Percentiles rank a stretch among this genome's conserved stretches.
These are phyloP conservation scores for Pyricularia grisea DNA, from an alignment of 2,329 filamentous ascomycete genomes.

Conservation along the genomic window DNA sequence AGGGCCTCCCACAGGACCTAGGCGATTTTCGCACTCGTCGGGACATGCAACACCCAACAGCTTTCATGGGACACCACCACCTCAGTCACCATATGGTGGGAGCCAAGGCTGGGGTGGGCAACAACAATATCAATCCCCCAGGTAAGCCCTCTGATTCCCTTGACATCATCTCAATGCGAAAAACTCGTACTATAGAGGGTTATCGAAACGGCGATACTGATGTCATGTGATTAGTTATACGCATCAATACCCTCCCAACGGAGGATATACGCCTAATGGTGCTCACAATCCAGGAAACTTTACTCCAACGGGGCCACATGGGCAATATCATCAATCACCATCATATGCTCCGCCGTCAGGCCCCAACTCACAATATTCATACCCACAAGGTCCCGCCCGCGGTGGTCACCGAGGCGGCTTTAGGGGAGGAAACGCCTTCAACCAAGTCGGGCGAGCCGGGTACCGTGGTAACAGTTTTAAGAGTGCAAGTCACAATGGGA, in stretches of 20 bases:
- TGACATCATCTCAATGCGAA: not conserved
- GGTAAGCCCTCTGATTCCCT: slow-evolving; percentile 22
- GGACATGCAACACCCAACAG: slow-evolving; percentile 31
- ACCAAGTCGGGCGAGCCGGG: slow-evolving; percentile 32
- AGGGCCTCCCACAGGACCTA: slow-evolving; percentile 20
- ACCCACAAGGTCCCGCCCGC: slow-evolving; percentile 35
- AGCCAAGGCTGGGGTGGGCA: slow-evolving; percentile 27
- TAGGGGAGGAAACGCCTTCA: slow-evolving; percentile 46
- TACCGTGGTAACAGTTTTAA: slow-evolving; percentile 53
- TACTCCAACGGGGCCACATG: slow-evolving; percentile 41
- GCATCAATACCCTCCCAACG: slow-evolving; percentile 44
- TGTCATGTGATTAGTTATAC: slow-evolving; percentile 37
- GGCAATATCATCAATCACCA: slow-evolving; percentile 44
- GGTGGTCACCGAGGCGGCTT: slow-evolving; percentile 42
- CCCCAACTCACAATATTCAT: slow-evolving; percentile 45
- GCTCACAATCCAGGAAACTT: slow-evolving; percentile 37
- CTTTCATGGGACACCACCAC: slow-evolving; percentile 33
- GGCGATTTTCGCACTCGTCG: slow-evolving; percentile 27
- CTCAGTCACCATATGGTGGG: slow-evolving; percentile 31
- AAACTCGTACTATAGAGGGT: not conserved
- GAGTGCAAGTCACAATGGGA: slow-evolving; percentile 50
- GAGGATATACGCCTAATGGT: slow-evolving; percentile 50
- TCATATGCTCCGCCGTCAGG: slow-evolving; percentile 48
- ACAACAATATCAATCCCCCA: slow-evolving; percentile 27
- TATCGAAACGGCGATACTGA: not conserved